A percentile compares a stretch with the other conserved stretches of the same genome.
phyloP scores from a whole-genome alignment of 257 asterid species.

The Lithospermum erythrorhizon region DNA sequence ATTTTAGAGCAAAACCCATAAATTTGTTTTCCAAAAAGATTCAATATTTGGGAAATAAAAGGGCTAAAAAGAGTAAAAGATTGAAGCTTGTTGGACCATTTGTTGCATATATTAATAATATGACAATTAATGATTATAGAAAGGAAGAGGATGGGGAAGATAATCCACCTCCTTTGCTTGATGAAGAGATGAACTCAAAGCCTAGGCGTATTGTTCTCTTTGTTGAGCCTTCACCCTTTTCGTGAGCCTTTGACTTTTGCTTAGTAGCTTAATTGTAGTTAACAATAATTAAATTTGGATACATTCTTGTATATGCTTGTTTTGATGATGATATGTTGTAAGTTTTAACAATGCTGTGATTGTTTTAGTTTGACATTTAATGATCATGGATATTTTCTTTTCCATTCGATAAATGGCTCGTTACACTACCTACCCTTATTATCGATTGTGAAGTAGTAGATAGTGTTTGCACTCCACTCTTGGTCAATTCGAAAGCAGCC shows the following conservation, averaged over 20 bases:
- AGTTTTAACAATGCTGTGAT: background rate
- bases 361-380: background rate
- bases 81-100: constrained; percentile 22
- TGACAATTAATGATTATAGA: constrained; percentile 36
- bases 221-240: constrained; percentile 97
- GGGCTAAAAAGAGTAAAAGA: constrained; percentile 6
- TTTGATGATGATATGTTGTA: background rate
- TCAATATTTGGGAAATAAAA: constrained; percentile 9
- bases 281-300: background rate
- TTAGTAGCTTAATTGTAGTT: background rate
- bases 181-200: constrained; percentile 42
- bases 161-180: constrained; percentile 47
- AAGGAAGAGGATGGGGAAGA: constrained; percentile 46
- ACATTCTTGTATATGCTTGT: background rate
- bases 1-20: constrained; percentile 33
- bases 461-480: too few species aligned
- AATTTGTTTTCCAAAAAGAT: constrained; percentile 21
- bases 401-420: background rate
- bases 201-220: constrained; percentile 92
- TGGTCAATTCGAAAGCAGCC: too few species aligned
- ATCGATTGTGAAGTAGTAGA: too few species aligned
- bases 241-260: constrained; percentile 48
- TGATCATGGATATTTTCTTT: background rate
- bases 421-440: too few species aligned
- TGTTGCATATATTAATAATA: constrained; percentile 27